phyloP scores from a whole-genome alignment of 2,329 filamentous ascomycete species.

The Cladosporium sp. region DNA sequence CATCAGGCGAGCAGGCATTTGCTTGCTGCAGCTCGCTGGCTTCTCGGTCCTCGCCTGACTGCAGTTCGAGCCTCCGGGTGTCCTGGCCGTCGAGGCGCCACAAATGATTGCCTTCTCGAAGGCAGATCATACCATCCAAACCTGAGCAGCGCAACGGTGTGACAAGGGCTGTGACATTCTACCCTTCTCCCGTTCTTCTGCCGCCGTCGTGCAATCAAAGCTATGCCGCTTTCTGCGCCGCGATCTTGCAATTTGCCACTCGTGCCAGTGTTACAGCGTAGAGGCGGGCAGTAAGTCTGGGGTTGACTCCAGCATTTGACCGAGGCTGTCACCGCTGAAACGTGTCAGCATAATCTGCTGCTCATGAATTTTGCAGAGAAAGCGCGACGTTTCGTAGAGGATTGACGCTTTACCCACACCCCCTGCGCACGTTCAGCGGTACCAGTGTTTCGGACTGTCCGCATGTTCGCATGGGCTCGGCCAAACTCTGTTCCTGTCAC shows the following conservation, averaged over 20 bases:
- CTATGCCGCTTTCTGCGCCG: conserved; percentile 5
- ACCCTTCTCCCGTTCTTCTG: conserved; percentile 12
- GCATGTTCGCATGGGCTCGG: conserved; percentile 8
- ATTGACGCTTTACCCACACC: background rate
- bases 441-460: conserved; percentile 10
- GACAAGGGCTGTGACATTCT: background rate
- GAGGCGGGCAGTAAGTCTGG: conserved; percentile 3
- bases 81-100: background rate
- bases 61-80: background rate
- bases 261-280: background rate
- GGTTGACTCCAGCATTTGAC: background rate
- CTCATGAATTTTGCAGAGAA: conserved; percentile 3
- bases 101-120: conserved; percentile 8
- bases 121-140: background rate
- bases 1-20: background rate
- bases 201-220: conserved; percentile 9
- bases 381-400: conserved; percentile 2
- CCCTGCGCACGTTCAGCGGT: conserved; percentile 7
- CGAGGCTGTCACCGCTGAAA: background rate
- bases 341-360: background rate
- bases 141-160: background rate
- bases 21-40: background rate
- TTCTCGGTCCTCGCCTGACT: background rate
- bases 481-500: conserved; percentile 13
- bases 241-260: conserved; percentile 10